Base-by-base conservation (phyloP, 805 yeast genomes). In the Metschnikowia corniflorae region DNA sequence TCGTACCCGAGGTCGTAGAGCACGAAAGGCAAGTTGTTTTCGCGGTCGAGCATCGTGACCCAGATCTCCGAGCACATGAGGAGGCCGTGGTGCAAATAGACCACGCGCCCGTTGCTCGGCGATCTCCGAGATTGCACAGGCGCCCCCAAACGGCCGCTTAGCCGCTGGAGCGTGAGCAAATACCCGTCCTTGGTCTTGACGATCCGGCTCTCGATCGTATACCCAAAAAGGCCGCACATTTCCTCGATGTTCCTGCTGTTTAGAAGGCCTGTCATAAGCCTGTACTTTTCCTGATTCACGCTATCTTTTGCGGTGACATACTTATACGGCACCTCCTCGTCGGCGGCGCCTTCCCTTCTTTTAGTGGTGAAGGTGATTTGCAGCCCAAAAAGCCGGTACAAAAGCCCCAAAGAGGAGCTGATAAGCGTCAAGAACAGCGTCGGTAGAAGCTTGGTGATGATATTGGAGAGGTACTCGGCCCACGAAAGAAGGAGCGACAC, bases 31-130 rank as follows among this genome's bases (percentile, higher is more conserved):
- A 93, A 61, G 48, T 68, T 68, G 22, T 49, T 43, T 25, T 63
- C 40, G 21, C 55, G 55, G 14, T 66, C 62, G 23, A 67, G 47
- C 73, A 68, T 68, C 7, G 73, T 68, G 26, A 64, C 58, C 94
- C 95, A 83, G 17, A 68, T 58, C 53, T 93, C 97, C 29, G 89
- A 79, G 57, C 80, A 81, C 93, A 88, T 89, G 42, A 91, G 68
- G 33, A 91, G 66, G 0, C 97, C 97, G 54, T 91, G 97, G 56
- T 91, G 97, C 36, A 91, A 71, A 55, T 85, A 91, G 0, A 85
- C 84, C 1, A 82, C 81, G 35, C 75, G 70, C 0, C 57, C 55
- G 36, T 53, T 50, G 21, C 53, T 30, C 4, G 42, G 44, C 15
- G 26, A 13, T 7, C 24, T 24, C 10, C 31, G 16, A 6, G 13